Base-by-base conservation (phyloP, 192 early-diverging fungal genomes). In the Podila minutissima region DNA sequence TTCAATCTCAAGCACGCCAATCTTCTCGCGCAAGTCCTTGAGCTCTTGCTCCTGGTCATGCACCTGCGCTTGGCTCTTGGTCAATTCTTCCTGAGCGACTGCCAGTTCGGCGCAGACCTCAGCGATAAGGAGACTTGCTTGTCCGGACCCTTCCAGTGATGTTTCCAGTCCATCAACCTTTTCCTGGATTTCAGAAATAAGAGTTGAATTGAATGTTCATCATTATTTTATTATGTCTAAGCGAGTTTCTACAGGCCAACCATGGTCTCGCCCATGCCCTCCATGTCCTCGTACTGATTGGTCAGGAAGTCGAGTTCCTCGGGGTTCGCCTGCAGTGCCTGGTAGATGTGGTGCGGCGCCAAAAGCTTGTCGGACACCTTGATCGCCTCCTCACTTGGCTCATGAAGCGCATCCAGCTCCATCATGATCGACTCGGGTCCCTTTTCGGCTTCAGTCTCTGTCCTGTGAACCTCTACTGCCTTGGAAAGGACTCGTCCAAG, bases 261-360 rank as follows among this genome's bases (percentile, higher is more conserved):
- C 66, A 79, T 79, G 59, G 67, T 72, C 38, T 81, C 77, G 0
- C 77, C 77, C 33, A 81, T 81, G 0, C 77, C 77, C 19, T 81
- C 77, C 77, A 81, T 81, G 35, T 81, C 71, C 20, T 81, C 77
- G 48, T 75, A 83, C 38, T 85, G 68, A 37, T 71, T 84, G 3
- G 87, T 88, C 32, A 88, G 69, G 59, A 88, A 88, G 26, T 88
- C 87, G 24, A 81, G 46, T 55, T 84, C 82, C 31, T 86, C 64
- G 0, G 81, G 82, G 59, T 85, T 71, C 22, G 53, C 46, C 33
- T 84, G 82, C 24, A 85, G 37, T 11, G 87, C 83, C 59, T 84
- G 87, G 65, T 90, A 86, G 37, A 90, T 46, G 69, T 90, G 88
- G 62, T 88, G 75, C 20, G 88, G 88, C 11, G 86, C 82, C 57